phyloP scores from a whole-genome alignment of 805 yeast genomes.

The Saturnispora silvae region DNA sequence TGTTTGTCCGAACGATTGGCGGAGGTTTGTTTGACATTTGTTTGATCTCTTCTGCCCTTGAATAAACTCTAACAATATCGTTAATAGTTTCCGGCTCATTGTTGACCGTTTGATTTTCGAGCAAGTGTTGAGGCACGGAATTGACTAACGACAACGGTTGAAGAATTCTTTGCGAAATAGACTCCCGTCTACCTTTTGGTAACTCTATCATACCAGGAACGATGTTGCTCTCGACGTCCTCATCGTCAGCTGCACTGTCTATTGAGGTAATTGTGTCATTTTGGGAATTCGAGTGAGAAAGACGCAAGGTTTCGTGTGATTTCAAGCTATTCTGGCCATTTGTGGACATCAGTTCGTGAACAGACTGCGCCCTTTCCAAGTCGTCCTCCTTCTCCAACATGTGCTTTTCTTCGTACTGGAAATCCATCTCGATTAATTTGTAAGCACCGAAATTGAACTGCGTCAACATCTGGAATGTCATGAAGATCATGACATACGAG shows the following conservation, averaged over 20 bases:
- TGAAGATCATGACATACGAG: conserved; percentile 75
- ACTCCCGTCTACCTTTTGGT: neutral
- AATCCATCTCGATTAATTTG: conserved; percentile 60
- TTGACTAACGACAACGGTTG: conserved; percentile 7
- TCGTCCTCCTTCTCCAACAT: neutral
- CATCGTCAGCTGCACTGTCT: neutral
- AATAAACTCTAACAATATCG: conserved; percentile 42
- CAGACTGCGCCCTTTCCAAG: neutral
- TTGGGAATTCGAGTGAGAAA: neutral
- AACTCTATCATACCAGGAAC: neutral
- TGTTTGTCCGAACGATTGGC: neutral
- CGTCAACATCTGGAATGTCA: conserved; percentile 54
- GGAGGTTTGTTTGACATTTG: neutral
- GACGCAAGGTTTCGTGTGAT: conserved; percentile 1
- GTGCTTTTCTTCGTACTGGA: conserved; percentile 25
- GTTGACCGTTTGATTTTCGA: conserved; percentile 13
- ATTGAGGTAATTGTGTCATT: neutral
- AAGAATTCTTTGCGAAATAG: neutral
- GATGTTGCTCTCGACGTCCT: neutral
- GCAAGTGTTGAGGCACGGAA: conserved; percentile 15
- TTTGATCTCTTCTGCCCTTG: conserved; percentile 31
- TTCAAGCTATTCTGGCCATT: neutral
- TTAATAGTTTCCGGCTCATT: conserved; percentile 28
- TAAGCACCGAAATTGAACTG: conserved; percentile 73
- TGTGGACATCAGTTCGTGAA: neutral